Evolutionary conservation across 108 stramenopile species (phyloP).

Genomic region (Cyclotella atomus): DNA sequence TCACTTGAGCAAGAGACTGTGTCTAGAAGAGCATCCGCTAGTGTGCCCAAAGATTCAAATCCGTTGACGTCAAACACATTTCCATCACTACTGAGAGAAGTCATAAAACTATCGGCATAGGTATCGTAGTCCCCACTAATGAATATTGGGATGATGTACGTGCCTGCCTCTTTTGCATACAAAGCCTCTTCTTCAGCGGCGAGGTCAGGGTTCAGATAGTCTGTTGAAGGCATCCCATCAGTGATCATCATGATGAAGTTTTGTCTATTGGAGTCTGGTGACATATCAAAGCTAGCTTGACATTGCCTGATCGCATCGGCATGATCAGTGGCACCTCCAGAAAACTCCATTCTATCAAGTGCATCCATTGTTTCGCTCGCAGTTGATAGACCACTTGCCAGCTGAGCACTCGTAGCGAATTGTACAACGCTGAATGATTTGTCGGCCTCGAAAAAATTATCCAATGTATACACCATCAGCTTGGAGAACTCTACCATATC

Average conservation of each 20-base stretch:
- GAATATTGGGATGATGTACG: constrained; percentile 41
- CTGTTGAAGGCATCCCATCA: constrained; percentile 23
- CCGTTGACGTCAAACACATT: constrained; percentile 43
- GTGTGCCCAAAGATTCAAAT: constrained; percentile 28
- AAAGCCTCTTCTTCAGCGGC: constrained; percentile 21
- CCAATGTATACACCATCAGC: constrained; percentile 15
- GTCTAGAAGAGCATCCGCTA: no score
- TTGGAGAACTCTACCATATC: constrained; percentile 32
- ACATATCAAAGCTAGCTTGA: constrained; percentile 5
- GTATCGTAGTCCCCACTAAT: constrained; percentile 16
- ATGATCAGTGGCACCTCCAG: constrained; percentile 35
- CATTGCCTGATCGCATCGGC: constrained; percentile 23
- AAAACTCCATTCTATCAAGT: constrained; percentile 14
- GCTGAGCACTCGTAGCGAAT: constrained; percentile 21
- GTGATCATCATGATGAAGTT: constrained; percentile 46
- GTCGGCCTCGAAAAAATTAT: constrained; percentile 11
- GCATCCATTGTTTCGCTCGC: constrained; percentile 14
- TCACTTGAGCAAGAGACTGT: no score
- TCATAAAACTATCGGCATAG: constrained; percentile 25
- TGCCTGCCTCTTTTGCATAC: constrained; percentile 21
- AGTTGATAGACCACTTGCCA: neutral
- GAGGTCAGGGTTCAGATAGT: constrained; percentile 9
- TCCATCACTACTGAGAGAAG: constrained; percentile 21
- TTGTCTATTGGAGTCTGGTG: constrained; percentile 2
- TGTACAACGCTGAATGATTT: constrained; percentile 35